Base-by-base conservation (phyloP, 2,329 filamentous ascomycete species). In the Diplocarpon mali region DNA sequence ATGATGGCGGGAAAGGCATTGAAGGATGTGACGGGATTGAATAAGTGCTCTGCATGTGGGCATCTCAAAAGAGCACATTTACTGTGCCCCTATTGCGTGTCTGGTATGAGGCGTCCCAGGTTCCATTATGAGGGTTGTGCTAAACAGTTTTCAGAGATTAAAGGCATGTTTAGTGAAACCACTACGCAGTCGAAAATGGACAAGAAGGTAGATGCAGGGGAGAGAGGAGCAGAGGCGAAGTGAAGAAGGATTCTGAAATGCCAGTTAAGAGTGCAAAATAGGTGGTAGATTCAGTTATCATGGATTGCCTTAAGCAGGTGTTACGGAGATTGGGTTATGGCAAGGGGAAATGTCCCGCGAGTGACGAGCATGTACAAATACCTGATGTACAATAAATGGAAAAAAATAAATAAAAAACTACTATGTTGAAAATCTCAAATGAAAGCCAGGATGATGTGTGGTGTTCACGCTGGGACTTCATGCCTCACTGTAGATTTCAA, bases 1-100 rank as follows among this genome's bases (percentile, higher is more conserved):
- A 88, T 94, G 62, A 84, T 96, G 81, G 90, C 89, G 17, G 92
- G 92, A 60, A 98, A 98, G 69, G 90, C 81, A 36, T 67, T 98
- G 57, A 85, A 95, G 68, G 92, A 98, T 62, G 80, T 94, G 46
- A 92, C 83, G 52, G 76, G 78, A 43, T 68, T 98, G 56, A 94
- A 88, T 69, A 85, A 79, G 60, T 98, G 92, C 63, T 85, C 90
- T 0, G 85, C 80, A 12, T 98, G 92, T 59, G 93, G 92, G 39
- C 76, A 83, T 61, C 69, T 79, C 20, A 98, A 98, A 72, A 80
- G 87, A 62, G 82, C 87, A 60, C 92, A 98, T 69, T 70, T 88
- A 30, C 64, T 98, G 53, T 98, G 92, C 65, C 80, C 87, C 15
- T 80, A 85, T 60, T 98, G 92, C 65, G 80, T 94, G 50, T 71